Evolutionary conservation across 2,329 filamentous ascomycete species (phyloP), one percentile per base, ranked within the genome.

Genomic region (Colletotrichum kahawae): DNA sequence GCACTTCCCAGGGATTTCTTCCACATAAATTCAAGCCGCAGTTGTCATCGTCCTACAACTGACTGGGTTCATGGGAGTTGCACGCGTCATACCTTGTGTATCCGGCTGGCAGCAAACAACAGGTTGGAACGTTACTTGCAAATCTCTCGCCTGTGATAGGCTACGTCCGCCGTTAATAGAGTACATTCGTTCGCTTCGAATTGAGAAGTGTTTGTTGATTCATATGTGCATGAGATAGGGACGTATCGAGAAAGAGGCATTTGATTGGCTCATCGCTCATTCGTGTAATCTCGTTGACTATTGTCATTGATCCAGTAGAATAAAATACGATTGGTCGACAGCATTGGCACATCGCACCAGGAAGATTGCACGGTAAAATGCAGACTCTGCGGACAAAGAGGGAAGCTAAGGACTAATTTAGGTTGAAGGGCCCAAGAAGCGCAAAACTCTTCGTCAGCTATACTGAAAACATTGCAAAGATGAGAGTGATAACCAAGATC

Each of bases 401-500:
- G n/a, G 21, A 21, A 51, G n/a, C n/a, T 10, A 21, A 7, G n/a
- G 1, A 21, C 13, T 27, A 5, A 27, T 27, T 27, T 7, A 48
- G 6, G 6, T 21, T 7, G 43, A 51, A 51, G 10, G n/a, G 21
- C 6, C 13, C 9, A 43, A 51, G n/a, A 21, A 21, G 43, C 31
- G 43, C n/a, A 8, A 21, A 21, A 21, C 3, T 21, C 5, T 13
- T 6, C 10, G 7, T 6, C n/a, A 4, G 43, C 18, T 51, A 21
- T 1, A 1, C 21, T 1, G n/a, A 10, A 21, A 51, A n/a, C 12
- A 1, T 51, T 13, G 10, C 43, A 51, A 21, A 43, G 38, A n/a
- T 13, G n/a, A 51, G n/a, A 51, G n/a, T 13, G 1, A 21, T 21
- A 6, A 5, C 18, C 10, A 3, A 13, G 5, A 21, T 0, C 10